Evolutionary conservation across 352 stramenopile genomes (phyloP), one percentile per base, ranked within the genome.

Genomic region (Pythium angustatum): DNA sequence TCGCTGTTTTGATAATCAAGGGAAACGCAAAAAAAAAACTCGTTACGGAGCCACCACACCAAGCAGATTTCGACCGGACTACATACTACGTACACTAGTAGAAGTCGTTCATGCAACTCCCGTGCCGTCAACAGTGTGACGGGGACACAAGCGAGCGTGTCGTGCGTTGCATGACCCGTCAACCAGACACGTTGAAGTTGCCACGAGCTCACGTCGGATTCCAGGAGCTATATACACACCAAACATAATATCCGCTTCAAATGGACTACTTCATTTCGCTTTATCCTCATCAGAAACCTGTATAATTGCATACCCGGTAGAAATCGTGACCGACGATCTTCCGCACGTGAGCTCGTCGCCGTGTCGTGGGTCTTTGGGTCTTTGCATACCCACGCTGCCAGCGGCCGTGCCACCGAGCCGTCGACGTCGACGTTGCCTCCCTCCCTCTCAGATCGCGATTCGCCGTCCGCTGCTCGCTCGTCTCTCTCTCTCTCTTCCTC

Each of bases 201-300:
- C 56, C 41, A 48, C n/a, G n/a, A 27, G 14, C 58, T 66, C 59
- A 66, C 59, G 59, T 66, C 59, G 59, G 59, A 49, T 61, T 66
- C 50, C 59, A 52, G 3, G 1, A 3, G 17, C 41, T 56, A 14
- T 19, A 14, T 5, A 33, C 50, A 17, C 9, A 26, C 17, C 21
- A 15, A 60, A 60, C 12, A 14, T 1, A 11, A 66, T 66, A 66
- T 28, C 50, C 48, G 38, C 3, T 38, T 5, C 19, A 55, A 55
- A 30, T 27, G 22, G 34, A 51, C 56, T 33, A 5, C 5, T 43
- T 19, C 15, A 24, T 38, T n/a, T n/a, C n/a, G n/a, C n/a, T n/a
- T n/a, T n/a, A n/a, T n/a, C n/a, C n/a, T n/a, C n/a, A n/a, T n/a
- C n/a, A n/a, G n/a, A n/a, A 43, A 24, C 33, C 17, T 56, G 28